Evolutionary conservation across 495 filamentous ascomycete genomes (phyloP).

Genomic region (Glarea lozoyensis): DNA sequence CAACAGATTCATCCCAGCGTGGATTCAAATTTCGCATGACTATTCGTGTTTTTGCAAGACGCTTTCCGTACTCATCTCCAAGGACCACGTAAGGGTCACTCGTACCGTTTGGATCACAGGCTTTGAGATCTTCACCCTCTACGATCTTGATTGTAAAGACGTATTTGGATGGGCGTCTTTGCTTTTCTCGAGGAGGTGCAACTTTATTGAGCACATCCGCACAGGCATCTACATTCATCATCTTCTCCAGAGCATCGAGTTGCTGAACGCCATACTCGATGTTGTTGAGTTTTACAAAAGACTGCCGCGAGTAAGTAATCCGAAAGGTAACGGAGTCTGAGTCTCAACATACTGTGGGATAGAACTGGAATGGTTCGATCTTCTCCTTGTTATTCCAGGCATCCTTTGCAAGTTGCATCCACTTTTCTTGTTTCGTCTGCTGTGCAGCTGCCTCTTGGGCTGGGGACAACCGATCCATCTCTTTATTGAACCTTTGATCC

Average conservation of each 20-base stretch:
- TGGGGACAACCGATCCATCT: conserved; percentile 86
- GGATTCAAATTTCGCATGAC: conserved; percentile 89
- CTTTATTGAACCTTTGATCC: conserved; percentile 76
- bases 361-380: conserved; percentile 96
- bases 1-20: conserved; percentile 94
- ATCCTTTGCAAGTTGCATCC: conserved; percentile 86
- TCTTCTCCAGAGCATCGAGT: conserved; percentile 79
- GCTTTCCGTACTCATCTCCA: conserved; percentile 94
- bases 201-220: conserved; percentile 63
- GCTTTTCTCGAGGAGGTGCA: conserved; percentile 46
- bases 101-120: conserved; percentile 87
- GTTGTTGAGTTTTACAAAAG: conserved; percentile 96
- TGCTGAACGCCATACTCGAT: conserved; percentile 87
- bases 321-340: conserved; percentile 1
- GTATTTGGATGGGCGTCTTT: conserved; percentile 66
- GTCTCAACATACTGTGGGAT: conserved; percentile 78
- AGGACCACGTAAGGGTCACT: conserved; percentile 98
- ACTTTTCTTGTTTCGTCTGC: conserved; percentile 83
- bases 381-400: conserved; percentile 92
- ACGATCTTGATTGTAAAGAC: conserved; percentile 99
- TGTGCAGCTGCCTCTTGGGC: conserved; percentile 71
- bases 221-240: conserved; percentile 89
- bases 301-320: conserved; percentile 41
- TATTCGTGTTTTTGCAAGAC: conserved; percentile 90
- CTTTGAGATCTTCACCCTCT: conserved; percentile 96